Conservation (phyloP, 2,329 filamentous ascomycete genomes). For the Cladobotryum protrusum region DNA sequence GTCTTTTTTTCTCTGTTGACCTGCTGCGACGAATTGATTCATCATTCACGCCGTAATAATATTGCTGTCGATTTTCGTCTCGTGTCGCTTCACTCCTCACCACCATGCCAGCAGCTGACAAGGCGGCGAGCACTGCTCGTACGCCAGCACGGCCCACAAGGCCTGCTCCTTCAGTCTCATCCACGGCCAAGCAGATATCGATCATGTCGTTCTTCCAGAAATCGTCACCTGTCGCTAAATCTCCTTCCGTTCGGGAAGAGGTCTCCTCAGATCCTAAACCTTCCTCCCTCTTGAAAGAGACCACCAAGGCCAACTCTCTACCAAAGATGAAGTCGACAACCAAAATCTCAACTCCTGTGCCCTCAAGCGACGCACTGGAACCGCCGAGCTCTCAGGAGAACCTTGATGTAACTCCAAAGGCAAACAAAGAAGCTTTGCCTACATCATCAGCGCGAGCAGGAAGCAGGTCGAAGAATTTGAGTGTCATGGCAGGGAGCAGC, state of each 20-base stretch:
- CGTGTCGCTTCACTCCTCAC: not conserved
- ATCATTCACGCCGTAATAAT: not conserved
- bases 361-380: slow-evolving; percentile 71
- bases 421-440: not conserved
- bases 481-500: slow-evolving; percentile 50
- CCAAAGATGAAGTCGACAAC: slow-evolving; percentile 39
- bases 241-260: slow-evolving; percentile 28
- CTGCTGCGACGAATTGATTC: too few species aligned
- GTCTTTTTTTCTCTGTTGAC: too few species aligned
- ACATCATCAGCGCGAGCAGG: not conserved
- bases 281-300: slow-evolving; percentile 34
- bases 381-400: slow-evolving; percentile 65
- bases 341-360: slow-evolving; percentile 58
- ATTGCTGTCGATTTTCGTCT: not conserved
- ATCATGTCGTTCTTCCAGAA: slow-evolving; percentile 42
- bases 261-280: slow-evolving; percentile 25
- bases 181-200: slow-evolving; percentile 35
- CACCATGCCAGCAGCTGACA: slow-evolving; percentile 26
- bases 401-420: slow-evolving; percentile 33
- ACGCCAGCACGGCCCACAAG: slow-evolving; percentile 30
- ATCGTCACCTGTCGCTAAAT: slow-evolving; percentile 29
- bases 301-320: slow-evolving; percentile 35
- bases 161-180: slow-evolving; percentile 21
- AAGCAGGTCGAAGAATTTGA: not conserved
- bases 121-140: slow-evolving; percentile 20